Conservation (phyloP, 768 basidiomycete species). For the Russula sp. region DNA sequence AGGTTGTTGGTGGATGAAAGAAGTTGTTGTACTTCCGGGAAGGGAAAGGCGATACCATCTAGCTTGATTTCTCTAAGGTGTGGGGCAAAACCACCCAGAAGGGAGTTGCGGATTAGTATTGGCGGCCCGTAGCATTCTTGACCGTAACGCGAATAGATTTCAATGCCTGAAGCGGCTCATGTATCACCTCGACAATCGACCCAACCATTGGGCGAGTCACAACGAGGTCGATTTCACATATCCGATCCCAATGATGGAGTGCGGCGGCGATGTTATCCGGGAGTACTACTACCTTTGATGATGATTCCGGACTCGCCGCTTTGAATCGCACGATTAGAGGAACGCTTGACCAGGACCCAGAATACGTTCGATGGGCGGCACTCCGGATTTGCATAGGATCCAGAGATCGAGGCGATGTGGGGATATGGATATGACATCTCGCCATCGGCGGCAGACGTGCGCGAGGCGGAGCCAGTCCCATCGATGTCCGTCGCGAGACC, state of each 20-base stretch:
- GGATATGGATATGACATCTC: neutral
- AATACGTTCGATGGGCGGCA: neutral
- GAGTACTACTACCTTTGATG: neutral
- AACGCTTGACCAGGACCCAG: slow-evolving; percentile 3
- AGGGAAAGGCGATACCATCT: slow-evolving; percentile 1
- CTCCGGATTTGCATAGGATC: neutral
- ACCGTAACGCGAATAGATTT: slow-evolving; percentile 31
- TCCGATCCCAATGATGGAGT: neutral
- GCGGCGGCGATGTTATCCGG: neutral
- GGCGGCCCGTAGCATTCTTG: slow-evolving; percentile 39
- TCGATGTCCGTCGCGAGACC: neutral
- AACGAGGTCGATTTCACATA: neutral
- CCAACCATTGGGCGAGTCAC: neutral
- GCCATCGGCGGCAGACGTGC: slow-evolving; percentile 10
- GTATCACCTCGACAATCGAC: slow-evolving; percentile 34
- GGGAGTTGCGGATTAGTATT: neutral
- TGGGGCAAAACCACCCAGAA: slow-evolving; percentile 13
- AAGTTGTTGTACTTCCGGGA: neutral
- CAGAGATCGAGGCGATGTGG: neutral
- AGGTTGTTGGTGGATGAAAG: slow-evolving; percentile 15
- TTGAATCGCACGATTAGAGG: neutral
- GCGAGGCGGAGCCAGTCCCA: slow-evolving; percentile 9
- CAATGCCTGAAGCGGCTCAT: slow-evolving; percentile 30
- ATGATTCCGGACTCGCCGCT: too few relatives aligned
- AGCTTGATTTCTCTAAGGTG: neutral